phyloP scores from a whole-genome alignment of 805 yeast species.

The Saccharomycopsis microspora region DNA sequence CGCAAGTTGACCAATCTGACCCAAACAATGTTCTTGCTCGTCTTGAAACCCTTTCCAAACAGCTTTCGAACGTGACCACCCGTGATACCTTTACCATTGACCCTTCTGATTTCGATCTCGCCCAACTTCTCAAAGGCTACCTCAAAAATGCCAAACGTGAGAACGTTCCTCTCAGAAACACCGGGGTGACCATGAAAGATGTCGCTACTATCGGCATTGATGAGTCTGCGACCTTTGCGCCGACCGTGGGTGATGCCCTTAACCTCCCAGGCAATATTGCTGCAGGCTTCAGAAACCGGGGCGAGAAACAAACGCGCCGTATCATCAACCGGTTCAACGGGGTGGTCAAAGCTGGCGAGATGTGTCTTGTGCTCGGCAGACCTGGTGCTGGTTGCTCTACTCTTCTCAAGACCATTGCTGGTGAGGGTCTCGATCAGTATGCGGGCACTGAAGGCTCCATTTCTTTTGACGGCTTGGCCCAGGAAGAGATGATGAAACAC shows the following conservation, averaged over 20 bases:
- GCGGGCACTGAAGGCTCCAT: constrained; percentile 28
- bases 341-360: constrained; percentile 37
- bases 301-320: constrained; percentile 20
- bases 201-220: constrained; percentile 38
- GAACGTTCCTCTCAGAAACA: constrained; percentile 19
- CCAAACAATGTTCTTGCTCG: constrained; percentile 9
- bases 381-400: constrained; percentile 63
- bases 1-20: constrained; percentile 4
- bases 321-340: constrained; percentile 32
- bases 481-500: constrained; percentile 33
- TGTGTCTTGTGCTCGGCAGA: constrained; percentile 41
- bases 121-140: constrained; percentile 26
- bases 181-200: constrained; percentile 32
- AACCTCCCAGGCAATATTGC: constrained; percentile 12
- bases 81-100: constrained; percentile 19
- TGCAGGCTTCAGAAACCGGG: constrained; percentile 19
- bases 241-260: constrained; percentile 26
- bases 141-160: constrained; percentile 19
- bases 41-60: constrained; percentile 7
- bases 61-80: constrained; percentile 14
- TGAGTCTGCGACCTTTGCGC: constrained; percentile 41
- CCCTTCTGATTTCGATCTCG: constrained; percentile 31
- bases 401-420: constrained; percentile 34
- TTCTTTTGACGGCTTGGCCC: constrained; percentile 38
- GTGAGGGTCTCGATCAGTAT: constrained; percentile 29